Evolutionary conservation across 345 rosid genomes (phyloP).

Genomic region (Nasturtium officinale): DNA sequence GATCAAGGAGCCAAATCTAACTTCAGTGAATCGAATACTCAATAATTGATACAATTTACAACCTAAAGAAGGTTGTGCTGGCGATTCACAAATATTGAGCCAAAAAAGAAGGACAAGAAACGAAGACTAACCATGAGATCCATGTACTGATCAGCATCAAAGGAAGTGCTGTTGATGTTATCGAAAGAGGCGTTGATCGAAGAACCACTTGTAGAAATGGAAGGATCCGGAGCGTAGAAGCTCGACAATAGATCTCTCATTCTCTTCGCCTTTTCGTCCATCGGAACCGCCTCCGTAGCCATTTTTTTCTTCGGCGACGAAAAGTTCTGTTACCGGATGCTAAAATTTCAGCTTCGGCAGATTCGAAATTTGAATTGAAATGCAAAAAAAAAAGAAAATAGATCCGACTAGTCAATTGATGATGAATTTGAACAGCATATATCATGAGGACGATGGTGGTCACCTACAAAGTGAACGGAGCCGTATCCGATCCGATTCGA

Average conservation of each 20-base stretch:
- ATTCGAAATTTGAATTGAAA: slow-evolving; percentile 1
- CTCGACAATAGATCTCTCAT: slow-evolving; percentile 98
- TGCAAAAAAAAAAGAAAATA: neutral
- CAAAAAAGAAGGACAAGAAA: neutral
- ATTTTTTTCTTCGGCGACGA: slow-evolving; percentile 44
- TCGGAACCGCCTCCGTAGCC: slow-evolving; percentile 66
- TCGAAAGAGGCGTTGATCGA: slow-evolving; percentile 64
- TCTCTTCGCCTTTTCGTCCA: slow-evolving; percentile 99
- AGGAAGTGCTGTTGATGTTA: slow-evolving; percentile 73
- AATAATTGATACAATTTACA: neutral
- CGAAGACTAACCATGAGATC: slow-evolving; percentile 66
- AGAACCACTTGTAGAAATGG: slow-evolving; percentile 49
- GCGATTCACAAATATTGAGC: neutral
- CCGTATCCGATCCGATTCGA: slow-evolving; percentile 17
- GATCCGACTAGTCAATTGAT: slow-evolving; percentile 22
- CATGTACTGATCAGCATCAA: slow-evolving; percentile 94
- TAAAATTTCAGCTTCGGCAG: neutral
- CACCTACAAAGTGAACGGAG: neutral
- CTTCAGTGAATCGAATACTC: slow-evolving; percentile 9
- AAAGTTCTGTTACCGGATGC: slow-evolving; percentile 7
- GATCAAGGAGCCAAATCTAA: slow-evolving; percentile 2
- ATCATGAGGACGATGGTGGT: neutral
- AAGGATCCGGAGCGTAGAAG: slow-evolving; percentile 94
- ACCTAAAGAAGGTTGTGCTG: neutral
- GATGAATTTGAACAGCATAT: neutral